These are phyloP conservation scores for Microsporum audouinii DNA, from an alignment of 2,329 filamentous ascomycete genomes.

Conservation along the genomic window DNA sequence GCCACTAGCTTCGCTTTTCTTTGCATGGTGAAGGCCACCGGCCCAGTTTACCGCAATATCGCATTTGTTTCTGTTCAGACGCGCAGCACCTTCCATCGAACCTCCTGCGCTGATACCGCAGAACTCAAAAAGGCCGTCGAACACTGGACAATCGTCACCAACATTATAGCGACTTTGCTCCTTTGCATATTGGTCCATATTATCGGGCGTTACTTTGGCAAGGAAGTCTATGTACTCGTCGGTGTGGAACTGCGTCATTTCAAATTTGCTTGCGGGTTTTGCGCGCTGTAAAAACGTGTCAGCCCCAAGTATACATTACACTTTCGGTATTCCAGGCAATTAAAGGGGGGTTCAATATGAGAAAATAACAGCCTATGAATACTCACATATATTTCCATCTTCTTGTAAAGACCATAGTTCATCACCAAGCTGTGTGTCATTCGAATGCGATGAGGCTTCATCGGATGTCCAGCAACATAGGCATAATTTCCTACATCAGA, in stretches of 20 bases:
- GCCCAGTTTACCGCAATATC: constrained; percentile 74
- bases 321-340: not conserved
- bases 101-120: constrained; percentile 59
- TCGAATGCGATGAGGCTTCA: constrained; percentile 58
- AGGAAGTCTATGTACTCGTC: constrained; percentile 64
- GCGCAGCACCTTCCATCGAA: constrained; percentile 59
- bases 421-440: constrained; percentile 57
- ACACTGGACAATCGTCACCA: constrained; percentile 53
- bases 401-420: constrained; percentile 63
- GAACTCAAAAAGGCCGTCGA: constrained; percentile 60
- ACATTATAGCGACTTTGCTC: constrained; percentile 76
- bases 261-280: constrained; percentile 61
- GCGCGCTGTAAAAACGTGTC: constrained; percentile 47
- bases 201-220: constrained; percentile 88
- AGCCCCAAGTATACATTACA: not conserved
- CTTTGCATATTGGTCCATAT: constrained; percentile 86
- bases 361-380: not conserved
- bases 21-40: constrained; percentile 90
- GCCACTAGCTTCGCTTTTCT: constrained; percentile 84
- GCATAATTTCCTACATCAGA: constrained; percentile 97
- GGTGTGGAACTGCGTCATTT: constrained; percentile 64
- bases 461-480: constrained; percentile 65
- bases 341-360: not conserved
- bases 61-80: constrained; percentile 56
- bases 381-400: constrained; percentile 58